Evolutionary conservation across 495 filamentous ascomycete species (phyloP).

Genomic region (Thermothielavioides terrestris): DNA sequence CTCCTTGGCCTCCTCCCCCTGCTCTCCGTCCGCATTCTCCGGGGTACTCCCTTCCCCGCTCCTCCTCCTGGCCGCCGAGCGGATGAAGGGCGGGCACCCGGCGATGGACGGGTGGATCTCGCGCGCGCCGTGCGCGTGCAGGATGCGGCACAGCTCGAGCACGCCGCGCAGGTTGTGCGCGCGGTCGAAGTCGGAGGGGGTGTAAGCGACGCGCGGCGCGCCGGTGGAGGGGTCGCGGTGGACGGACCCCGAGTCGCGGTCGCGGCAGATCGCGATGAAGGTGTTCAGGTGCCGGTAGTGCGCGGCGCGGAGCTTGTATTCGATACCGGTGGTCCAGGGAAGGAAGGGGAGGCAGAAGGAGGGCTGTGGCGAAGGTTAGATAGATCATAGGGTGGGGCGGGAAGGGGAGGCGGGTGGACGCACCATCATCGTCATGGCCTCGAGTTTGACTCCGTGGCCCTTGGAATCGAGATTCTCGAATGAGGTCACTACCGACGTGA

Average conservation of each 20-base stretch:
- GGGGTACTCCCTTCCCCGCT: too few species aligned
- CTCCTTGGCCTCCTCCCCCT: constrained; percentile 16
- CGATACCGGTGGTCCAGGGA: constrained; percentile 54
- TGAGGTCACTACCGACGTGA: constrained; percentile 67
- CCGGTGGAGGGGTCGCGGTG: constrained; percentile 65
- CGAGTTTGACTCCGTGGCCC: constrained; percentile 78
- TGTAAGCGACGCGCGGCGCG: constrained; percentile 56
- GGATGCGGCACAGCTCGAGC: constrained; percentile 61
- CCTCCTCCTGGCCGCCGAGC: constrained; percentile 19
- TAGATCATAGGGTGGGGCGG: neutral
- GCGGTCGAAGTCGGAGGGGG: constrained; percentile 58
- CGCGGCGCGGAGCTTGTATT: constrained; percentile 58
- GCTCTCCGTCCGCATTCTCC: too few species aligned
- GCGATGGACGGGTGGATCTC: constrained; percentile 60
- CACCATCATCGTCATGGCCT: constrained; percentile 56
- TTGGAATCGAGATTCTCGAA: constrained; percentile 76
- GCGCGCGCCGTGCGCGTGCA: constrained; percentile 63
- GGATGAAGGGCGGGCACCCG: constrained; percentile 59
- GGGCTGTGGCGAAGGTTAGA: constrained; percentile 17
- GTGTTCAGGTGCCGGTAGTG: constrained; percentile 54
- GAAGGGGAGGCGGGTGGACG: constrained; percentile 5
- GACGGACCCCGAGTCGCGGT: constrained; percentile 64
- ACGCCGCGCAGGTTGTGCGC: constrained; percentile 63
- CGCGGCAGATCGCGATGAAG: constrained; percentile 62
- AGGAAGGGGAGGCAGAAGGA: constrained; percentile 43